Conservation (phyloP, 164 flowering plant species). For the Nymphaea colorata region DNA sequence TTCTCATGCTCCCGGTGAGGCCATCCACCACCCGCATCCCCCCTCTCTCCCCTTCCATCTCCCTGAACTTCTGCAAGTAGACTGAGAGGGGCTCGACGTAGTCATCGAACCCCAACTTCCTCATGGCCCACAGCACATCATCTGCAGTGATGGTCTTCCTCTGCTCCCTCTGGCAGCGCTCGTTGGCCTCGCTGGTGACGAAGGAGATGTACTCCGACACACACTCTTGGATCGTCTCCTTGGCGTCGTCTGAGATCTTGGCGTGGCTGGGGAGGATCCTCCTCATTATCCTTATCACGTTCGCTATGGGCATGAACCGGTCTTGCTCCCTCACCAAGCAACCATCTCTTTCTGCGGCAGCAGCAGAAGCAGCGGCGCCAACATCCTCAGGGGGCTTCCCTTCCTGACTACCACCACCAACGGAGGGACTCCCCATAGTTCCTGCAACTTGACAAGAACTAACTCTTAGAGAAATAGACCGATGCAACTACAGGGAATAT, state of each 20-base stretch:
- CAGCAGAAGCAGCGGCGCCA: too few species aligned
- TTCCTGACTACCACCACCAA: too few species aligned
- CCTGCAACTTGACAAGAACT: too few species aligned
- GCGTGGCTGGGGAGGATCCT: conserved; percentile 69
- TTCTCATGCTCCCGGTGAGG: neutral
- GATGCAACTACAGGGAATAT: too few species aligned
- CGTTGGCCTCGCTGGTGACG: conserved; percentile 87
- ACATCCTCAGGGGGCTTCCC: too few species aligned
- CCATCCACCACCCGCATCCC: neutral
- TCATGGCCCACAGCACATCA: conserved; percentile 89
- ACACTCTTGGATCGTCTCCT: conserved; percentile 85
- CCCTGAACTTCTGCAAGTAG: conserved; percentile 28
- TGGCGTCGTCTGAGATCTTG: conserved; percentile 84
- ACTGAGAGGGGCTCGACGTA: conserved; percentile 63
- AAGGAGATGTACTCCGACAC: conserved; percentile 92
- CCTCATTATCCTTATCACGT: conserved; percentile 74
- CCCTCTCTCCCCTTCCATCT: conserved; percentile 11
- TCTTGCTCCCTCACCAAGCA: conserved; percentile 69
- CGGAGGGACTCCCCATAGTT: too few species aligned
- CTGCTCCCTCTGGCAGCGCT: conserved; percentile 85
- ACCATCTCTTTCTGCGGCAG: neutral
- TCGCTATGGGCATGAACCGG: conserved; percentile 80
- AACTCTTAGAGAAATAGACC: too few species aligned
- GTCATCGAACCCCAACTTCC: conserved; percentile 82
- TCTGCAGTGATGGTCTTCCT: conserved; percentile 92